Percentiles rank a stretch among this genome's conserved stretches.
Evolutionary conservation across 768 basidiomycete genomes (phyloP).

Genomic region (Trametes punicea): DNA sequence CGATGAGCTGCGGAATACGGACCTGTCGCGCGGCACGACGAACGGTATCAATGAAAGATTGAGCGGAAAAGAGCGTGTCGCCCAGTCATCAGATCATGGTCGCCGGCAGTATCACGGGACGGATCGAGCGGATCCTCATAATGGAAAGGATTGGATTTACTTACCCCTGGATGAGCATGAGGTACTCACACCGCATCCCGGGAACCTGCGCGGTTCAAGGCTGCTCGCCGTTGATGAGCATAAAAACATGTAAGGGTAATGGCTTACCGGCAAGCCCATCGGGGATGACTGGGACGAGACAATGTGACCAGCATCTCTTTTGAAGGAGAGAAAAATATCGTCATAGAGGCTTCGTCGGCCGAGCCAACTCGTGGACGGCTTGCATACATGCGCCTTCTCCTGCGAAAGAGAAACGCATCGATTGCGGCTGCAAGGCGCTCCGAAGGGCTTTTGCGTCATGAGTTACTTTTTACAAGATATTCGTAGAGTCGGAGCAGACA

Average conservation of each 20-base stretch:
- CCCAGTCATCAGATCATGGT: conserved; percentile 28
- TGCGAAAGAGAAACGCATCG: conserved; percentile 10
- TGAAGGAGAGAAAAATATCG: not conserved
- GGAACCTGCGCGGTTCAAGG: not conserved
- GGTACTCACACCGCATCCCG: not conserved
- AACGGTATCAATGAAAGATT: conserved; percentile 24
- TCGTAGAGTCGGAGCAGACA: conserved; percentile 1
- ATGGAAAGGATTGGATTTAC: conserved; percentile 27
- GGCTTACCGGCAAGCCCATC: no score
- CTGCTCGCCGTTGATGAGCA: not conserved
- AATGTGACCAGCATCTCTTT: no score
- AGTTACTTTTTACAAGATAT: not conserved
- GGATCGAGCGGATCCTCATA: conserved; percentile 21
- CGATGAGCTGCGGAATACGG: conserved; percentile 18
- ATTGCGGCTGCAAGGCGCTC: conserved; percentile 5
- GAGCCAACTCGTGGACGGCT: not conserved
- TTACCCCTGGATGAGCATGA: conserved; percentile 20
- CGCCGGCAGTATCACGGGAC: conserved; percentile 28
- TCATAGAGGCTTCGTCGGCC: conserved; percentile 7
- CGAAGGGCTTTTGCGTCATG: not conserved
- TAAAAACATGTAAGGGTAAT: no score
- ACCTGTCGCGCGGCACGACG: conserved; percentile 22
- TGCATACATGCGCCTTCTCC: not conserved
- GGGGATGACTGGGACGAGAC: no score
- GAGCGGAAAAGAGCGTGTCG: conserved; percentile 21